Base-by-base conservation (phyloP, 345 rosid species). In the Acer negundo region DNA sequence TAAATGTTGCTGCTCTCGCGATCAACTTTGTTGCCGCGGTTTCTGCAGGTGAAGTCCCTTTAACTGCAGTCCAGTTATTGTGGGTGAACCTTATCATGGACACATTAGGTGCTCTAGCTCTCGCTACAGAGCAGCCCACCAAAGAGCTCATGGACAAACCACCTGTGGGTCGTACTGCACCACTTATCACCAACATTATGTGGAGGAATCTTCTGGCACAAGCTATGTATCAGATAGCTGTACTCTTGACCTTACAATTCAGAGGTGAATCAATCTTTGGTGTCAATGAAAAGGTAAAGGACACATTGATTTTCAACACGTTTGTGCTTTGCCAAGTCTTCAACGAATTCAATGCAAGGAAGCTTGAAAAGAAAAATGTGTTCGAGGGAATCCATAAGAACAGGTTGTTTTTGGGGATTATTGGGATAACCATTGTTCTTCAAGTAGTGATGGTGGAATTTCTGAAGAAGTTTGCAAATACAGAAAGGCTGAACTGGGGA, bases 51-150 rank as follows among this genome's bases (percentile, higher is more conserved):
- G 86, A 87, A 17, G 88, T 94, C 10, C 95, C 94, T 2, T 62
- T 94, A 49, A 87, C 92, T 0, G 94, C 94, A 0, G 95, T 92
- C 67, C 97, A 91, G 80, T 69, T 90, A 3, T 73, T 94, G 46
- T 94, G 94, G 97, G 95, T 90, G 78, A 92, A 92, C 69, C 61
- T 94, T 74, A 89, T 92, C 67, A 92, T 94, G 95, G 90, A 90
- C 78, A 92, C 97, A 0, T 83, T 94, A 2, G 95, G 94, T 8
- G 98, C 94, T 12, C 70, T 92, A 66, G 91, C 95, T 80, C 82
- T 92, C 1, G 95, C 93, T 1, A 89, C 97, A 0, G 93, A 92
- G 76, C 78, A 80, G 26, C 97, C 97, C 19, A 89, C 92, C 2
- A 79, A 85, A 24, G 91, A 92, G 72, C 87, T 94, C 1, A 85